Conservation (phyloP, 306 rosid genomes). For the Vachellia collinsii region DNA sequence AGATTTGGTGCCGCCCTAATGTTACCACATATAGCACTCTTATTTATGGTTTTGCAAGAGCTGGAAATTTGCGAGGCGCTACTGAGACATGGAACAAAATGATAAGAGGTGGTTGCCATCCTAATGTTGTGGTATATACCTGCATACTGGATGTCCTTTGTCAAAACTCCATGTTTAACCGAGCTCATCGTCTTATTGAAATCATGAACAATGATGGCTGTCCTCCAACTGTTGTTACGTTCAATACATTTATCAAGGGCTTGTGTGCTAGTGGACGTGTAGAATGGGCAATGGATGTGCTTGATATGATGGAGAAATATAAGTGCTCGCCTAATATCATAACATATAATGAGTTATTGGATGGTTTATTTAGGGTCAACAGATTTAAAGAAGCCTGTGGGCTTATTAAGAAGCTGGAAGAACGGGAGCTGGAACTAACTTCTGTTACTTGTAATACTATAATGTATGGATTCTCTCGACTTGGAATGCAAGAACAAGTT, state of each 20-base stretch:
- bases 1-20: slow-evolving; percentile 56
- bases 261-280: slow-evolving; percentile 63
- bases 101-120: slow-evolving; percentile 67
- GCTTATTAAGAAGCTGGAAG: slow-evolving; percentile 66
- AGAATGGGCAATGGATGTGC: slow-evolving; percentile 63
- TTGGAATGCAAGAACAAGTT: slow-evolving; percentile 60
- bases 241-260: slow-evolving; percentile 76
- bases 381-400: slow-evolving; percentile 62
- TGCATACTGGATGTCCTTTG: slow-evolving; percentile 87
- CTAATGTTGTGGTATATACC: slow-evolving; percentile 79
- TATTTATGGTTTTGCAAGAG: slow-evolving; percentile 72
- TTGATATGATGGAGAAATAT: slow-evolving; percentile 62
- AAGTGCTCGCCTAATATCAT: slow-evolving; percentile 72
- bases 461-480: slow-evolving; percentile 66
- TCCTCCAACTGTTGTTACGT: slow-evolving; percentile 74
- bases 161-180: slow-evolving; percentile 61
- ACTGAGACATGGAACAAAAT: slow-evolving; percentile 79
- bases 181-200: slow-evolving; percentile 63
- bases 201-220: slow-evolving; percentile 70
- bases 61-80: slow-evolving; percentile 67
- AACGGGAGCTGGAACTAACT: slow-evolving; percentile 49
- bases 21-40: slow-evolving; percentile 71
- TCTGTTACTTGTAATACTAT: slow-evolving; percentile 74
- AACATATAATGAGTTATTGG: slow-evolving; percentile 75
- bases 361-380: slow-evolving; percentile 66